These are phyloP conservation scores for Phylloporus scabripes DNA, from an alignment of 768 basidiomycete genomes.

Conservation along the genomic window DNA sequence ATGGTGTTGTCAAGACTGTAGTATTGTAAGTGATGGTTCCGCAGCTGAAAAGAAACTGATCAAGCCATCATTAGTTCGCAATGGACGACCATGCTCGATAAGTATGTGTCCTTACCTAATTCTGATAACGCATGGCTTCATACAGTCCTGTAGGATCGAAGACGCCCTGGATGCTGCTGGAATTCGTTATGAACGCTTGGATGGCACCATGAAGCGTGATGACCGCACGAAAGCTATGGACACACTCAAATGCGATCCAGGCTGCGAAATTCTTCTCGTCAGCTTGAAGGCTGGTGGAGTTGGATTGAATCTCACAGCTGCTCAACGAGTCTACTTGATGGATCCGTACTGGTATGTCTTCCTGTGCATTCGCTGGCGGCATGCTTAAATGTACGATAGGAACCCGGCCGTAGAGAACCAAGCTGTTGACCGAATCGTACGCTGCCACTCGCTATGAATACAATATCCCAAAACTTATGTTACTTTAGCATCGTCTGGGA, in stretches of 20 bases:
- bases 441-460: slow-evolving; percentile 26
- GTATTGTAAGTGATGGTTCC: slow-evolving; percentile 71
- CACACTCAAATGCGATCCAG: slow-evolving; percentile 81
- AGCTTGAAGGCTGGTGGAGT: slow-evolving; percentile 97
- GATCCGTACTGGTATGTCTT: slow-evolving; percentile 83
- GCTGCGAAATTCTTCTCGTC: slow-evolving; percentile 90
- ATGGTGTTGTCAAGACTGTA: slow-evolving; percentile 79
- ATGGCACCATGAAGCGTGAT: slow-evolving; percentile 97
- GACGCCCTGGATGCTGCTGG: slow-evolving; percentile 78
- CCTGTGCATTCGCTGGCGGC: not conserved
- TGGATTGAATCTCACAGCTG: slow-evolving; percentile 91
- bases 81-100: slow-evolving; percentile 93
- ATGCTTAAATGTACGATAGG: slow-evolving; percentile 40
- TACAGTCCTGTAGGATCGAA: slow-evolving; percentile 56
- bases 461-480: not conserved
- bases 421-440: slow-evolving; percentile 93
- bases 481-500: slow-evolving; percentile 82
- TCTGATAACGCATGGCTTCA: slow-evolving; percentile 2
- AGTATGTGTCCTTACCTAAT: slow-evolving; percentile 37
- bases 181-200: slow-evolving; percentile 87
- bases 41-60: slow-evolving; percentile 13
- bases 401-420: slow-evolving; percentile 97
- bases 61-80: slow-evolving; percentile 57
- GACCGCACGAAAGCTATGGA: slow-evolving; percentile 92
- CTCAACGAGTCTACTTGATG: slow-evolving; percentile 91